Conservation (phyloP, 148 eudicot species). For the Silene conica region DNA sequence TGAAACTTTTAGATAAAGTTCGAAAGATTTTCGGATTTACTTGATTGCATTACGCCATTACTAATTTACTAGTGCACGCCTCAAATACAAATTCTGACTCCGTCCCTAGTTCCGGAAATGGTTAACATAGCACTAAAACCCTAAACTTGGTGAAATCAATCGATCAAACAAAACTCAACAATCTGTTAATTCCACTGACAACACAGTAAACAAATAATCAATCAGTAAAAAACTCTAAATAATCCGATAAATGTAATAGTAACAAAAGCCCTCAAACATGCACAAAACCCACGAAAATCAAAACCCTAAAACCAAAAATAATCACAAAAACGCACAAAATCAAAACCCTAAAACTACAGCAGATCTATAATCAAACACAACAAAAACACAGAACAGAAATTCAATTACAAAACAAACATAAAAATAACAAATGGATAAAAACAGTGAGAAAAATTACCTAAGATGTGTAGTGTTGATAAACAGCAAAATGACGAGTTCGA, state of each 20-base stretch:
- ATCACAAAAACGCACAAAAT: background rate
- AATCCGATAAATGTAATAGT: background rate
- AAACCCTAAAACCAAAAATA: background rate
- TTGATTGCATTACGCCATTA: too few species aligned
- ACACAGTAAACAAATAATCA: background rate
- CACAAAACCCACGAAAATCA: background rate
- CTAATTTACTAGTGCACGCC: background rate
- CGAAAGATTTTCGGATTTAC: too few species aligned
- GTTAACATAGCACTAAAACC: background rate
- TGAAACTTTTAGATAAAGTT: too few species aligned
- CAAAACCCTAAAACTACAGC: slow-evolving; percentile 16
- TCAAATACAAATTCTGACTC: background rate
- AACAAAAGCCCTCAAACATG: background rate
- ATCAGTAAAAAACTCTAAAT: background rate
- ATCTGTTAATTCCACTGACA: background rate
- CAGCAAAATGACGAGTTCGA: background rate
- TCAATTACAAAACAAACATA: background rate
- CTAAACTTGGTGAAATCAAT: too few species aligned
- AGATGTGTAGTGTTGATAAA: too few species aligned
- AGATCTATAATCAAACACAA: slow-evolving; percentile 6
- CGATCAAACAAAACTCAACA: background rate
- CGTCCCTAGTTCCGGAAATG: background rate
- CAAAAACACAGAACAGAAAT: background rate
- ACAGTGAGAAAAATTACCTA: slow-evolving; percentile 6
- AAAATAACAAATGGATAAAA: background rate